Evolutionary conservation across 169 alveolate genomes (phyloP).

Genomic region (Neospora caninum): DNA sequence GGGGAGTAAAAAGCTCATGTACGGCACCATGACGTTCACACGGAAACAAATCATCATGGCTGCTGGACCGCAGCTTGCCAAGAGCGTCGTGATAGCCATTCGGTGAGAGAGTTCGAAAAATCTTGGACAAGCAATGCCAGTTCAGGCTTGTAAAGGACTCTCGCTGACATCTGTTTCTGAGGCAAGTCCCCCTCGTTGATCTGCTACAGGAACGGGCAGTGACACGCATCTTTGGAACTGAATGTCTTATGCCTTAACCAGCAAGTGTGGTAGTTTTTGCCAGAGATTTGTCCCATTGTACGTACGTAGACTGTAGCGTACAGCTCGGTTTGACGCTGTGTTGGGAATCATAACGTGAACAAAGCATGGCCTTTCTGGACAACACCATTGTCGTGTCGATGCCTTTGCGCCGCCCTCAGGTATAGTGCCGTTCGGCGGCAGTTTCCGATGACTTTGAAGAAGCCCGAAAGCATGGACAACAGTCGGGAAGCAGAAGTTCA

Average conservation of each 20-base stretch:
- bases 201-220: no score
- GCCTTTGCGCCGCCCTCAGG: not conserved
- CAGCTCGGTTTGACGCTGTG: no score
- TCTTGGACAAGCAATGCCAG: no score
- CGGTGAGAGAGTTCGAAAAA: constrained; percentile 7
- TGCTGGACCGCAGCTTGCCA: constrained; percentile 67
- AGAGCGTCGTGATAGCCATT: constrained; percentile 64
- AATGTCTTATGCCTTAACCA: no score
- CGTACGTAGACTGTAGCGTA: no score
- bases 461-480: not conserved
- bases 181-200: no score
- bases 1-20: constrained; percentile 65
- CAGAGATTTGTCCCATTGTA: no score
- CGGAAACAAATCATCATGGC: constrained; percentile 54
- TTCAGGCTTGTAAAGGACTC: no score
- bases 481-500: constrained; percentile 43
- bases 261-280: no score
- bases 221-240: no score
- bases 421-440: constrained; percentile 68
- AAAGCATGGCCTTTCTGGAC: not conserved
- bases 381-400: not conserved
- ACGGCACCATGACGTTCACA: constrained; percentile 71
- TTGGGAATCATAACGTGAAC: no score
- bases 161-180: no score
- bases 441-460: constrained; percentile 27